Evolutionary conservation across 495 filamentous ascomycete species (phyloP).

Genomic region (Astrothelium subdiscretum): DNA sequence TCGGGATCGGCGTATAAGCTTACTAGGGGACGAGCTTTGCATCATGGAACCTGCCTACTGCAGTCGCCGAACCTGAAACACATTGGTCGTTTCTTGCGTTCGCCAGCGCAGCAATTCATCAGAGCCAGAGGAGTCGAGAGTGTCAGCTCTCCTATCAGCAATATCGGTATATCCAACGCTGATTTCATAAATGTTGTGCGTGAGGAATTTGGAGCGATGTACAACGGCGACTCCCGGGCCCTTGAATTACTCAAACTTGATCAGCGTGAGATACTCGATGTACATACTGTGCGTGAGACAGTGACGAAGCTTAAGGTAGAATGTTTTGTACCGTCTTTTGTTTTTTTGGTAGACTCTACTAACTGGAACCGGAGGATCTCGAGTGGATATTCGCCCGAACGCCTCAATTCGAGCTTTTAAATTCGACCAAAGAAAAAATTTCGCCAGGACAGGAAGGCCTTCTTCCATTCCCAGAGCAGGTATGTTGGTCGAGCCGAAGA

Average conservation of each 20-base stretch:
- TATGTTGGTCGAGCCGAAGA: neutral
- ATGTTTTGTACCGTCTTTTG: neutral
- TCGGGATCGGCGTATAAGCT: conserved; percentile 92
- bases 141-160: conserved; percentile 71
- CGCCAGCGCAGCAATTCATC: conserved; percentile 62
- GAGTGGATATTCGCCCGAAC: neutral
- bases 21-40: conserved; percentile 61
- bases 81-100: conserved; percentile 55
- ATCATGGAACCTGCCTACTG: conserved; percentile 86
- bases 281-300: neutral
- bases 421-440: neutral
- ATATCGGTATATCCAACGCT: conserved; percentile 43
- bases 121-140: conserved; percentile 84
- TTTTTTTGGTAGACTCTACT: neutral
- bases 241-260: neutral
- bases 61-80: conserved; percentile 53
- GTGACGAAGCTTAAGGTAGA: neutral
- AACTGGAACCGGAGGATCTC: neutral
- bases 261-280: neutral
- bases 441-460: neutral
- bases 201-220: conserved; percentile 43
- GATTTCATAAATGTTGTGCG: conserved; percentile 20
- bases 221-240: too few species aligned
- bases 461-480: neutral
- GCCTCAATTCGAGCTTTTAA: neutral